Percentiles rank a stretch among this genome's conserved stretches.
These are phyloP conservation scores for Alternaria tenuissima DNA, from an alignment of 2,329 filamentous ascomycete genomes.

Conservation along the genomic window DNA sequence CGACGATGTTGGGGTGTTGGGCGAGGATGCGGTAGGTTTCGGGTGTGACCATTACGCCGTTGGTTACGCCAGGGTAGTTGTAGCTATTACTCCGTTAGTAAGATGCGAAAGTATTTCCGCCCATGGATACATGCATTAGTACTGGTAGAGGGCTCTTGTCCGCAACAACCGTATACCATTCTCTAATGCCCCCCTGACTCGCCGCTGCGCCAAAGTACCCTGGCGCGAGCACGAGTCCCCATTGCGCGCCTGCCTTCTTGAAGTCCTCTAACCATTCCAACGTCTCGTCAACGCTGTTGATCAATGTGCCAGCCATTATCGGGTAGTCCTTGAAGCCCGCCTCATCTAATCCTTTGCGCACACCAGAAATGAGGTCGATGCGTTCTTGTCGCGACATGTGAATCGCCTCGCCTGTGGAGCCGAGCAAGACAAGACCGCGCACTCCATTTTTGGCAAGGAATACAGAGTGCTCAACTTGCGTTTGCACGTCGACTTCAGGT, in stretches of 20 bases:
- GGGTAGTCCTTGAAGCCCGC: constrained; percentile 67
- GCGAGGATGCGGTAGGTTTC: constrained; percentile 67
- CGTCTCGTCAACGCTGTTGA: constrained; percentile 69
- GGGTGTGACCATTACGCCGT: constrained; percentile 67
- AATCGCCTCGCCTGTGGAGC: constrained; percentile 70
- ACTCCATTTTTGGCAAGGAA: constrained; percentile 69
- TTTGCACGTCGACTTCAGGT: constrained; percentile 64
- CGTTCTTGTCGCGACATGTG: constrained; percentile 68
- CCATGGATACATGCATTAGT: constrained; percentile 59
- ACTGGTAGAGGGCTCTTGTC: constrained; percentile 67
- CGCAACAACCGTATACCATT: constrained; percentile 70
- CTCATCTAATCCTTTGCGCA: constrained; percentile 63
- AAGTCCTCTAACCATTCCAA: constrained; percentile 65
- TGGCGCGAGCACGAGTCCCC: constrained; percentile 69
- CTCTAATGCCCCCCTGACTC: constrained; percentile 65
- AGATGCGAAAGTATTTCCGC: not conserved
- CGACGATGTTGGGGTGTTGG: constrained; percentile 71
- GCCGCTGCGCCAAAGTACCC: constrained; percentile 70
- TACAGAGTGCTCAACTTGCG: constrained; percentile 66
- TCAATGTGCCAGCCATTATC: constrained; percentile 69
- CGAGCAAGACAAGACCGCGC: constrained; percentile 68
- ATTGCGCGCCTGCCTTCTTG: constrained; percentile 66
- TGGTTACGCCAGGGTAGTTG: constrained; percentile 73
- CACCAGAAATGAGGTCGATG: constrained; percentile 61
- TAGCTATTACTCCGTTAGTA: constrained; percentile 54